Percentiles rank a stretch among this genome's conserved stretches.
These are phyloP conservation scores for Nitzschia sp. DNA, from an alignment of 108 stramenopile species.

Conservation along the genomic window DNA sequence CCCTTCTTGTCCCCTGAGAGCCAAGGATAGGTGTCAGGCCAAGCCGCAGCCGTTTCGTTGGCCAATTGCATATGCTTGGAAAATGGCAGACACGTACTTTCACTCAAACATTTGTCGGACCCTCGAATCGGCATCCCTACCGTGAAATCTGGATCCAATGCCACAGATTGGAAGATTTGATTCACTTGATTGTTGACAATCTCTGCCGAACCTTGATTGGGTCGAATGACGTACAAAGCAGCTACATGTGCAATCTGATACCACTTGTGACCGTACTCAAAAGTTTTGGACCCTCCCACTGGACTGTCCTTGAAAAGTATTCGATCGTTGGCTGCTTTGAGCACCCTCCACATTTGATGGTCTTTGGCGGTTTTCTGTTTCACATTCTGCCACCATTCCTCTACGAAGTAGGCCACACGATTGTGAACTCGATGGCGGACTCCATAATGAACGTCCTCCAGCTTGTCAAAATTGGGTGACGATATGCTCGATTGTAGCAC, in stretches of 20 bases:
- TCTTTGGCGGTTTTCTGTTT: background rate
- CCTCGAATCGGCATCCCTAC: slow-evolving; percentile 34
- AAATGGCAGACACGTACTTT: slow-evolving; percentile 29
- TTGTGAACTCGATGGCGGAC: background rate
- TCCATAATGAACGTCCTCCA: background rate
- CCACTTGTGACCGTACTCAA: background rate
- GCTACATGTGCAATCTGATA: slow-evolving; percentile 4
- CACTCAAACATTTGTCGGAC: slow-evolving; percentile 33
- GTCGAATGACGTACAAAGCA: slow-evolving; percentile 19
- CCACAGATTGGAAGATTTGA: background rate
- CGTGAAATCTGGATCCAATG: slow-evolving; percentile 1
- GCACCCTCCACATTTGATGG: background rate
- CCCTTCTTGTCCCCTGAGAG: background rate
- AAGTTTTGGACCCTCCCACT: background rate
- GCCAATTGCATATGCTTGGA: slow-evolving; percentile 20
- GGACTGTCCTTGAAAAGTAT: background rate
- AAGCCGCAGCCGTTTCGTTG: background rate
- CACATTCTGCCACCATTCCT: slow-evolving; percentile 3
- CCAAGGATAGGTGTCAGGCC: background rate
- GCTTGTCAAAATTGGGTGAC: background rate
- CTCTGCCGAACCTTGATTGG: slow-evolving; percentile 6
- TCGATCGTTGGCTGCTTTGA: background rate
- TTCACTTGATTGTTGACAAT: slow-evolving; percentile 11
- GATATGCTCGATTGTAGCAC: background rate
- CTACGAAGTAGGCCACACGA: background rate